Base-by-base conservation (phyloP, 345 rosid genomes). In the Boechera stricta region DNA sequence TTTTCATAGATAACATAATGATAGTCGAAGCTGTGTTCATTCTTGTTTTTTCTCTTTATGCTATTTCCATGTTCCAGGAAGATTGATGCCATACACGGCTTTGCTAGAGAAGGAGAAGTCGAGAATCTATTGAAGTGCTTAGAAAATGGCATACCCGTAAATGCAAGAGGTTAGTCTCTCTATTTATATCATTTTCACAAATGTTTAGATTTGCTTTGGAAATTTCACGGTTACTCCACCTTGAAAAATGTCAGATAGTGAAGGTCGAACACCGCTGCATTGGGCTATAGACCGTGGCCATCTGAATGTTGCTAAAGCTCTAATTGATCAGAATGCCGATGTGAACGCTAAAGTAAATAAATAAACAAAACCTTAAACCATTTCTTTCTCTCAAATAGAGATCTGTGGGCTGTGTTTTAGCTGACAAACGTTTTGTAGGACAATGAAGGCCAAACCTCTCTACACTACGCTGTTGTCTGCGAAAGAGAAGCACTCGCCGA, bases 221-320 rank as follows among this genome's bases (percentile, higher is more conserved):
- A 3, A 6, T 35, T 45, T 39, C 0, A 26, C 3, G 0, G 42
- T 35, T 29, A 26, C 51, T 66, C 42, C 45, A 13, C 44, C 49
- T 69, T 64, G 61, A 4, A 54, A 38, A 53, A 55, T 81, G 33
- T 72, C 90, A 92, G 98, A 92, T 77, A 89, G 98, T 71, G 98
- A 93, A 84, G 93, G 98, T 63, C 85, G 93, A 45, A 88, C 96
- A 52, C 91, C 99, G 5, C 62, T 95, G 82, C 99, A 95, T 73
- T 92, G 98, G 97, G 98, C 98, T 62, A 93, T 89, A 72, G 98
- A 94, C 76, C 95, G 97, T 35, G 97, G 98, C 8, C 95, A 91
- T 69, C 74, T 81, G 7, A 75, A 84, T 18, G 80, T 88, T 13
- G 82, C 82, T 13, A 85, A 90, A 73, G 79, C 78, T 33, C 92